Conservation (phyloP, 345 rosid genomes). For the Erodium maritimum region DNA sequence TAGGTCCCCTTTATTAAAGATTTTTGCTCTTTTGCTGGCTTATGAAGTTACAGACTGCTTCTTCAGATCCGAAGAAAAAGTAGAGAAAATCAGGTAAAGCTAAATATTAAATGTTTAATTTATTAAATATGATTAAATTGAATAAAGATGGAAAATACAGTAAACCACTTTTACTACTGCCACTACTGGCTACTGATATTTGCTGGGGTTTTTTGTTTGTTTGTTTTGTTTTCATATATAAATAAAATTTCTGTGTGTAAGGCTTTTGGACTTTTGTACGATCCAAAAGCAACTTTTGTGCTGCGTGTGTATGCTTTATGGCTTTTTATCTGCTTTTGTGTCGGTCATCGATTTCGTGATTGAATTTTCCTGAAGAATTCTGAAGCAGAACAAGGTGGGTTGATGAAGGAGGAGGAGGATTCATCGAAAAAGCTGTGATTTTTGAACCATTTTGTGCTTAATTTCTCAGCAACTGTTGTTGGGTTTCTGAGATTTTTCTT, state of each 20-base stretch:
- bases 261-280: slow-evolving; percentile 23
- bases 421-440: too few species aligned
- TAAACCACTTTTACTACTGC: too few species aligned
- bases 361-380: neutral
- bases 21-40: slow-evolving; percentile 54
- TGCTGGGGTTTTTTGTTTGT: too few species aligned
- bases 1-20: too few species aligned
- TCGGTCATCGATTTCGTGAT: neutral
- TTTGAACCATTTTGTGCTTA: neutral
- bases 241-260: too few species aligned
- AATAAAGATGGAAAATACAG: too few species aligned
- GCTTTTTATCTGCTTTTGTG: slow-evolving; percentile 7
- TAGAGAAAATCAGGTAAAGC: slow-evolving; percentile 13
- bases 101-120: neutral
- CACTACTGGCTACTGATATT: too few species aligned
- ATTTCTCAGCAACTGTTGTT: slow-evolving; percentile 14
- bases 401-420: too few species aligned
- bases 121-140: neutral
- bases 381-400: too few species aligned
- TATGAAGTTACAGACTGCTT: slow-evolving; percentile 27
- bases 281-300: slow-evolving; percentile 20
- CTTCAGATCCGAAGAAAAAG: slow-evolving; percentile 66
- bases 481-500: neutral
- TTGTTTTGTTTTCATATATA: too few species aligned
- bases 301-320: slow-evolving; percentile 11